Percentiles rank a stretch among this genome's conserved stretches.
Conservation (phyloP, 371 early-diverging fungal species). For the Encephalitozoon cuniculi region DNA sequence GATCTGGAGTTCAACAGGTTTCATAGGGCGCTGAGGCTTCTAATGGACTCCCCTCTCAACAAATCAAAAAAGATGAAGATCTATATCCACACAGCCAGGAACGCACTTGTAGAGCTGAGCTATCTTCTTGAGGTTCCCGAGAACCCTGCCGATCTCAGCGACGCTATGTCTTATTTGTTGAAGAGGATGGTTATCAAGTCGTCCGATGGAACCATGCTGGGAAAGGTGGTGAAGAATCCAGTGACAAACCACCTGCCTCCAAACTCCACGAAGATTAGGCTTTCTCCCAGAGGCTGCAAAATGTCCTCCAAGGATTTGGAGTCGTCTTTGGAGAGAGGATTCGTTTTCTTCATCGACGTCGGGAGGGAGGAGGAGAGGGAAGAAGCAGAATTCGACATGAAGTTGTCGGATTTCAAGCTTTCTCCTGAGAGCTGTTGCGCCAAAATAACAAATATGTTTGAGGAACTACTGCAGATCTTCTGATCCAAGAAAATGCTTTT, state of each 20-base stretch:
- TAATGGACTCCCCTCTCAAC: slow-evolving; percentile 44
- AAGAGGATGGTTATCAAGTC: background rate
- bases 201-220: background rate
- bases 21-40: background rate
- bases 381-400: background rate
- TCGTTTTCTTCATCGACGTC: background rate
- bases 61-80: slow-evolving; percentile 28
- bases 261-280: background rate
- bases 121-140: slow-evolving; percentile 1
- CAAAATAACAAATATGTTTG: background rate
- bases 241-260: background rate
- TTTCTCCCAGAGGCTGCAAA: background rate
- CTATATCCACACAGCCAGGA: slow-evolving; percentile 27
- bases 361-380: background rate
- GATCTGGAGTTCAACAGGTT: background rate
- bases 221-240: slow-evolving; percentile 11
- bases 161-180: background rate
- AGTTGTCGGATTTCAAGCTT: background rate
- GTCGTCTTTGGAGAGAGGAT: background rate
- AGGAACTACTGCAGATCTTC: background rate
- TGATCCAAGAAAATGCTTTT: background rate
- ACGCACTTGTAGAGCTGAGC: slow-evolving; percentile 32
- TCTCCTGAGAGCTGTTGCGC: background rate
- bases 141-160: background rate
- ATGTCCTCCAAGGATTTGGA: background rate